Percentiles rank a stretch among this genome's conserved stretches.
These are phyloP conservation scores for Huntiella savannae DNA, from an alignment of 2,329 filamentous ascomycete species.

Conservation along the genomic window DNA sequence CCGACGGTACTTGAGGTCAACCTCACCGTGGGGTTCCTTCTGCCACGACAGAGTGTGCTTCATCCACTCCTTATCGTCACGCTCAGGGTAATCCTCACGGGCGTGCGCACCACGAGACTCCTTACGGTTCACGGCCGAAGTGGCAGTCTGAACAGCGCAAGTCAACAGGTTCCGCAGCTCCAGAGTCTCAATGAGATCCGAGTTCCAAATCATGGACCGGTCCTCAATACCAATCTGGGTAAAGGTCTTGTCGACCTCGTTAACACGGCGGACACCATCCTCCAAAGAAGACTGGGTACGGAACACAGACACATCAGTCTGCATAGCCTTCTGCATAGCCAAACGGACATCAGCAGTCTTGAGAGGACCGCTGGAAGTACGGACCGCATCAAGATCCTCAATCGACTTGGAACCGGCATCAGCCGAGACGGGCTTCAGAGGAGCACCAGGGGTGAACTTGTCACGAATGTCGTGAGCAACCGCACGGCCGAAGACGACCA, in stretches of 20 bases:
- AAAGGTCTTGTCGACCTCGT: constrained; percentile 63
- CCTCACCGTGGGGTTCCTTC: constrained; percentile 73
- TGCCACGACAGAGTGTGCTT: constrained; percentile 97
- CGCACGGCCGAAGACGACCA: constrained; percentile 93
- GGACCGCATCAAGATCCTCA: constrained; percentile 64
- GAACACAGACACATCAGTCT: constrained; percentile 93
- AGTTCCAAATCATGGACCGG: constrained; percentile 99
- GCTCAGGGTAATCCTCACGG: constrained; percentile 87
- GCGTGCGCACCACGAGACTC: constrained; percentile 95
- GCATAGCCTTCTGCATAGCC: constrained; percentile 96
- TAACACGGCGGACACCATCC: constrained; percentile 79
- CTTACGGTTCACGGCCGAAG: constrained; percentile 79
- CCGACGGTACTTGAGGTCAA: constrained; percentile 69
- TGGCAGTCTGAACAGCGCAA: constrained; percentile 87
- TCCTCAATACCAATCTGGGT: constrained; percentile 84
- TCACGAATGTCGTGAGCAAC: constrained; percentile 95
- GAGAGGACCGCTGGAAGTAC: constrained; percentile 69
- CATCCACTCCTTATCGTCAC: constrained; percentile 96
- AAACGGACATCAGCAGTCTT: constrained; percentile 73
- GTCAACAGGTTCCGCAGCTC: constrained; percentile 90
- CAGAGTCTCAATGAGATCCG: constrained; percentile 85
- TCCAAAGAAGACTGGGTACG: constrained; percentile 84
- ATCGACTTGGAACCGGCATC: constrained; percentile 84
- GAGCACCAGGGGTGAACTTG: constrained; percentile 68
- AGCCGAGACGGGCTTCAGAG: constrained; percentile 59